Conservation (phyloP, 139 green algal species). For the Picochlorum sp. region DNA sequence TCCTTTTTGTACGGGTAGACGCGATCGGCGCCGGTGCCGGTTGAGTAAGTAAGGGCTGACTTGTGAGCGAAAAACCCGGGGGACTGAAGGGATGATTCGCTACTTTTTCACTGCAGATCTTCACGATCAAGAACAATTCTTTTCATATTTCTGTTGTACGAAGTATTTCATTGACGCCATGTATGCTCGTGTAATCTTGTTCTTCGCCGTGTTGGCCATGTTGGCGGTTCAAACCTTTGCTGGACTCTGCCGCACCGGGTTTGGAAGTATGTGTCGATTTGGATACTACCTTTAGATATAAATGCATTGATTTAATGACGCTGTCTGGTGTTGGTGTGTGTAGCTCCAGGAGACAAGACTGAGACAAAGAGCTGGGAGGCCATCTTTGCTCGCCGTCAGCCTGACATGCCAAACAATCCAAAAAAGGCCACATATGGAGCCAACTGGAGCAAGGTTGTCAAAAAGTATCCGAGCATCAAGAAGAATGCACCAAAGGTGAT, state of each 20-base stretch:
- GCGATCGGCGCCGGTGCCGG: too few species aligned
- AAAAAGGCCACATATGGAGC: conserved; percentile 1
- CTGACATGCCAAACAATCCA: conserved; percentile 1
- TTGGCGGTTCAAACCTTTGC: background rate
- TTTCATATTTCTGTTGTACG: too few species aligned
- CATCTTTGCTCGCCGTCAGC: background rate
- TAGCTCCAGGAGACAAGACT: background rate
- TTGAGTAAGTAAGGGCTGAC: too few species aligned
- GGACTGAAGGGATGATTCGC: too few species aligned
- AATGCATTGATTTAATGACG: background rate
- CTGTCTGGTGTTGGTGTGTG: background rate
- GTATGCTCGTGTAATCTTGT: background rate
- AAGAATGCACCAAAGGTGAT: background rate
- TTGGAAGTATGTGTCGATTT: background rate
- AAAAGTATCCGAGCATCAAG: background rate
- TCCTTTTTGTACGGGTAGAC: too few species aligned
- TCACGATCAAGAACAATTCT: too few species aligned
- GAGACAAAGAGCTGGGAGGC: conserved; percentile 2
- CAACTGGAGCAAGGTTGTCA: background rate
- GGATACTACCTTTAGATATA: background rate
- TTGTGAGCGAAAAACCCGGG: too few species aligned
- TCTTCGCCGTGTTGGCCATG: background rate
- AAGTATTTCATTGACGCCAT: background rate
- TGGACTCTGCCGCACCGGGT: background rate
- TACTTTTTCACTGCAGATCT: too few species aligned